phyloP scores from a whole-genome alignment of 768 basidiomycete species.

The Phylloporus scabripes region DNA sequence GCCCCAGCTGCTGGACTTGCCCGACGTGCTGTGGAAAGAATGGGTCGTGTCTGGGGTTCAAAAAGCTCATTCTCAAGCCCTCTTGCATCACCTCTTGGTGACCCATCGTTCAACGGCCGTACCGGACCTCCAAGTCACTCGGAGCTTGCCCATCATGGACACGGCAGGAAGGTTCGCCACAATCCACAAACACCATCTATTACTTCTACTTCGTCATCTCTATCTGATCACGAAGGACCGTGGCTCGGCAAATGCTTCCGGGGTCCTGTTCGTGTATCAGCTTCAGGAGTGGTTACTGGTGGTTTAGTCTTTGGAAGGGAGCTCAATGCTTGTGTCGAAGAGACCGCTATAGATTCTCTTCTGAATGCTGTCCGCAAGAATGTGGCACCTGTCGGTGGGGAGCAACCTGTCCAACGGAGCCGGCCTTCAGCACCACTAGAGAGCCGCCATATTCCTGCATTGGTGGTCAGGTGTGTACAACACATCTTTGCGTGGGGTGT shows the following conservation, averaged over 20 bases:
- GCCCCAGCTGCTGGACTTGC: constrained; percentile 72
- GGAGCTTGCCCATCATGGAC: constrained; percentile 18
- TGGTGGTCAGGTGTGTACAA: constrained; percentile 78
- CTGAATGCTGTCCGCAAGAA: constrained; percentile 7
- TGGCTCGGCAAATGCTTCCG: constrained; percentile 51
- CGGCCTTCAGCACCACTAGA: constrained; percentile 35
- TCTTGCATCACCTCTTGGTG: constrained; percentile 43
- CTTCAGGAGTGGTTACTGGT: constrained; percentile 32
- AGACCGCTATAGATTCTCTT: constrained; percentile 45
- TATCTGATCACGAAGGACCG: constrained; percentile 47
- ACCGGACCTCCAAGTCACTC: constrained; percentile 34
- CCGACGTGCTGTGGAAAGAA: constrained; percentile 71
- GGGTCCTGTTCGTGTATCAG: constrained; percentile 41
- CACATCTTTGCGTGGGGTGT: constrained; percentile 80
- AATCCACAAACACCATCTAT: constrained; percentile 60
- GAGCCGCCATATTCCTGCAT: constrained; percentile 56
- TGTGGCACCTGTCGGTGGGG: not conserved
- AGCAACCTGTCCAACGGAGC: constrained; percentile 8
- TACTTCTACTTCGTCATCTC: constrained; percentile 45
- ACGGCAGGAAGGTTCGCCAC: constrained; percentile 40
- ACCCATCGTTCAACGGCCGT: constrained; percentile 35
- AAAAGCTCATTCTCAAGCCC: constrained; percentile 33
- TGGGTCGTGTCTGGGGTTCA: constrained; percentile 60
- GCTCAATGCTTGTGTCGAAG: constrained; percentile 47
- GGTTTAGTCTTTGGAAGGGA: constrained; percentile 67